These are phyloP conservation scores for Curvularia sp. DNA, from an alignment of 2,329 filamentous ascomycete genomes.

Conservation along the genomic window DNA sequence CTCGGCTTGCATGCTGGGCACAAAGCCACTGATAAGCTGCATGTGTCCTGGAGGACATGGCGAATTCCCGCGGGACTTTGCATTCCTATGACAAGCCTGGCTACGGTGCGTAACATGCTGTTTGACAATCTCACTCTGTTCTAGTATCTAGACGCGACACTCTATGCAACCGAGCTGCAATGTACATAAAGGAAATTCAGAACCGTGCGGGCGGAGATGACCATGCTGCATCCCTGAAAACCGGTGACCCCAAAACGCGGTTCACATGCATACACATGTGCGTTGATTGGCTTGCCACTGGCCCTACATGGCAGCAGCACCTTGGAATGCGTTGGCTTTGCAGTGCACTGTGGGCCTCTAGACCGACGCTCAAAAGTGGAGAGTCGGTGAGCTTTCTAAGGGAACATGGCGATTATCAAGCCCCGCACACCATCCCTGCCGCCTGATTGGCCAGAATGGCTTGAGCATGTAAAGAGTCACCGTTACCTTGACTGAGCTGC, in stretches of 20 bases:
- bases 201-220: background rate
- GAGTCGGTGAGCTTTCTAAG: conserved; percentile 45
- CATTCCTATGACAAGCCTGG: conserved; percentile 2
- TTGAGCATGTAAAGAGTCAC: conserved; percentile 28
- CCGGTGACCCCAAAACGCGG: conserved; percentile 33
- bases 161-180: background rate
- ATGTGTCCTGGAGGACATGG: conserved; percentile 8
- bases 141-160: background rate
- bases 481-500: conserved; percentile 31
- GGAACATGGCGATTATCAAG: conserved; percentile 20
- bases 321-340: conserved; percentile 45
- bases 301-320: conserved; percentile 32
- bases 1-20: conserved; percentile 6
- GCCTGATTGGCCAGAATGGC: conserved; percentile 28
- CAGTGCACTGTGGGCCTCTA: conserved; percentile 35
- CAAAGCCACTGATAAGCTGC: conserved; percentile 12
- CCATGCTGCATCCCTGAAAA: conserved; percentile 13
- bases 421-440: conserved; percentile 16
- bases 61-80: conserved; percentile 17
- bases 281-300: conserved; percentile 31
- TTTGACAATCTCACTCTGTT: background rate
- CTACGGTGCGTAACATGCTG: conserved; percentile 4
- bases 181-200: conserved; percentile 7
- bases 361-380: conserved; percentile 26
- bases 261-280: conserved; percentile 25